phyloP scores from a whole-genome alignment of 2,329 filamentous ascomycete species.

The Aspergillus sp. region DNA sequence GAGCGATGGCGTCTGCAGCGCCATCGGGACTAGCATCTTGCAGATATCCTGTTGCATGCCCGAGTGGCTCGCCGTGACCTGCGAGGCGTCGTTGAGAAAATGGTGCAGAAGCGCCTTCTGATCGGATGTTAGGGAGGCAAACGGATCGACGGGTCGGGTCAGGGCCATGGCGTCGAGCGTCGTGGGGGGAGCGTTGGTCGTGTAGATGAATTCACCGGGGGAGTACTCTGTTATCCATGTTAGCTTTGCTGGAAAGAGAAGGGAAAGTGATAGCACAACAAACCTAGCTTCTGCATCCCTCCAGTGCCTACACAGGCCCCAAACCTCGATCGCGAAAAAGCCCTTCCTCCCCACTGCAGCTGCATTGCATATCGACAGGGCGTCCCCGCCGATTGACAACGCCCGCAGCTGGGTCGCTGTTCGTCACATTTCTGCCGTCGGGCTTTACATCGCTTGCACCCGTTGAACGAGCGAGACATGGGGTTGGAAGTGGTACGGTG shows the following conservation, averaged over 20 bases:
- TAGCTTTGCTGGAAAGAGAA: background rate
- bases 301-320: conserved; percentile 34
- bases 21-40: conserved; percentile 45
- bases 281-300: conserved; percentile 38
- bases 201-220: conserved; percentile 41
- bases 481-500: conserved; percentile 8
- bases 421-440: conserved; percentile 49
- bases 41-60: conserved; percentile 44
- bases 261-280: too few relatives aligned
- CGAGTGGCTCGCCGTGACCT: conserved; percentile 41
- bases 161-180: conserved; percentile 23
- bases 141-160: conserved; percentile 34
- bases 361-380: conserved; percentile 43
- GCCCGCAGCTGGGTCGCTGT: conserved; percentile 39
- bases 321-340: conserved; percentile 41
- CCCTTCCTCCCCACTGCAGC: conserved; percentile 43
- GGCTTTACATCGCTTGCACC: conserved; percentile 46
- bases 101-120: conserved; percentile 41
- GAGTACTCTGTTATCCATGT: conserved; percentile 33
- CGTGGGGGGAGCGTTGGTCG: conserved; percentile 24
- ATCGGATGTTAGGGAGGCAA: conserved; percentile 34
- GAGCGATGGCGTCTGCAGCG: conserved; percentile 41
- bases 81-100: conserved; percentile 42
- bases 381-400: conserved; percentile 38
- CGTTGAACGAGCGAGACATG: conserved; percentile 43